A percentile compares a stretch with the other conserved stretches of the same genome.
These are phyloP conservation scores for Boletellus emodensis DNA, from an alignment of 768 basidiomycete species.

Conservation along the genomic window DNA sequence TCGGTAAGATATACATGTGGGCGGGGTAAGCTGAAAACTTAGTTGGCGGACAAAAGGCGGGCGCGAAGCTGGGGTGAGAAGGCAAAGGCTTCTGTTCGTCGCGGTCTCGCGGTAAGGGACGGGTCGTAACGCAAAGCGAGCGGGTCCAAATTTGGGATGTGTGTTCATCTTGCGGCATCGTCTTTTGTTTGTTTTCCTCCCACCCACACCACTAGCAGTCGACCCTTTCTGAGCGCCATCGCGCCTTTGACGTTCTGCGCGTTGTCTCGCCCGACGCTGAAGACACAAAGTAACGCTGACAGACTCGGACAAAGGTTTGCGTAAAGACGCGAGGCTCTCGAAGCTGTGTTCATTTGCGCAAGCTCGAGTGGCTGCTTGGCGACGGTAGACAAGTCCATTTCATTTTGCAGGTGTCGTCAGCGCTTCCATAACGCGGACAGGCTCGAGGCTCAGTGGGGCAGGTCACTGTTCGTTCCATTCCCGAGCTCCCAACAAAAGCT, in stretches of 20 bases:
- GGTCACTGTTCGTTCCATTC: conserved; percentile 8
- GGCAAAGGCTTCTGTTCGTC: not conserved
- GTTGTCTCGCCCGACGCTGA: conserved; percentile 10
- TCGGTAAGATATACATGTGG: conserved; percentile 67
- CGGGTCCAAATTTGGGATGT: conserved; percentile 1
- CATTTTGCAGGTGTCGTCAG: conserved; percentile 17
- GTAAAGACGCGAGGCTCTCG: not conserved
- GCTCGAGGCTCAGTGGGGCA: conserved; percentile 6
- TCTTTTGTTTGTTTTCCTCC: not conserved
- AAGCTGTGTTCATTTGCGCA: conserved; percentile 3
- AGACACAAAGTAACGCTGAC: conserved; percentile 5
- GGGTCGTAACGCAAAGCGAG: not conserved
- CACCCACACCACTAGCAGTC: not conserved
- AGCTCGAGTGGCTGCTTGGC: not conserved
- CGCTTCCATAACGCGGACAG: conserved; percentile 7
- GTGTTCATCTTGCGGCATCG: conserved; percentile 7
- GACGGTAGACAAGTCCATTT: not conserved
- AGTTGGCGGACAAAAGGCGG: not conserved
- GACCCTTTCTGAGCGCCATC: not conserved
- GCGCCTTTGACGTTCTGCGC: not conserved
- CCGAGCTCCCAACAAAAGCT: not conserved
- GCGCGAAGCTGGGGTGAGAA: not conserved
- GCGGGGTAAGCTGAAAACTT: not conserved
- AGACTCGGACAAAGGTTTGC: not conserved
- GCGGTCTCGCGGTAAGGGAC: conserved; percentile 8